Evolutionary conservation across 306 rosid genomes (phyloP).

Genomic region (Cicer bijugum): DNA sequence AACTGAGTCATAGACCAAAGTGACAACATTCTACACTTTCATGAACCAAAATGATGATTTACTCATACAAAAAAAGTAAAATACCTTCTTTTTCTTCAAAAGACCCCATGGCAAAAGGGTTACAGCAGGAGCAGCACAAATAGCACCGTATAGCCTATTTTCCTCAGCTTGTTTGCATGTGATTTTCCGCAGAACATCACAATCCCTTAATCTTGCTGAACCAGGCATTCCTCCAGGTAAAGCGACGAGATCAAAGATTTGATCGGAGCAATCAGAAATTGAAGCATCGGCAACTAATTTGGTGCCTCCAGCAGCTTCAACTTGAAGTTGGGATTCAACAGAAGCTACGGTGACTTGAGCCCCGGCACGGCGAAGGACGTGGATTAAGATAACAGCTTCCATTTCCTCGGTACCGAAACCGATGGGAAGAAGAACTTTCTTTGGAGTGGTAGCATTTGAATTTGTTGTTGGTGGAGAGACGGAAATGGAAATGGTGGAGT

Average conservation of each 20-base stretch:
- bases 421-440: constrained; percentile 87
- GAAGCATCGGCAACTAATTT: constrained; percentile 79
- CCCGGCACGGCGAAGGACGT: constrained; percentile 92
- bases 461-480: constrained; percentile 28
- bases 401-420: constrained; percentile 95
- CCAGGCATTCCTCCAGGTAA: constrained; percentile 99
- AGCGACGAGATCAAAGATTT: constrained; percentile 81
- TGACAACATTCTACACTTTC: no score
- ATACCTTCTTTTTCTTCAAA: constrained; percentile 73
- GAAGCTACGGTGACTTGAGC: constrained; percentile 93
- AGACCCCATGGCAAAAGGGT: constrained; percentile 98
- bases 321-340: constrained; percentile 77
- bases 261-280: constrained; percentile 65
- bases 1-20: no score
- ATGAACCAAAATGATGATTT: no score
- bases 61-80: neutral
- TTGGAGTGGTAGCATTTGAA: constrained; percentile 47
- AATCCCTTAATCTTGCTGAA: constrained; percentile 83
- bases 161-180: constrained; percentile 83
- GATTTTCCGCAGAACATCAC: constrained; percentile 63
- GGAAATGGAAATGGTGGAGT: constrained; percentile 52
- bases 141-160: constrained; percentile 88
- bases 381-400: constrained; percentile 87
- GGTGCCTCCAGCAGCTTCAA: constrained; percentile 76
- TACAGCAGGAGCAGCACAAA: constrained; percentile 95